Percentiles rank a stretch among this genome's conserved stretches.
phyloP scores from a whole-genome alignment of 1,284 basidiomycete species.

The Leccinum insigne region DNA sequence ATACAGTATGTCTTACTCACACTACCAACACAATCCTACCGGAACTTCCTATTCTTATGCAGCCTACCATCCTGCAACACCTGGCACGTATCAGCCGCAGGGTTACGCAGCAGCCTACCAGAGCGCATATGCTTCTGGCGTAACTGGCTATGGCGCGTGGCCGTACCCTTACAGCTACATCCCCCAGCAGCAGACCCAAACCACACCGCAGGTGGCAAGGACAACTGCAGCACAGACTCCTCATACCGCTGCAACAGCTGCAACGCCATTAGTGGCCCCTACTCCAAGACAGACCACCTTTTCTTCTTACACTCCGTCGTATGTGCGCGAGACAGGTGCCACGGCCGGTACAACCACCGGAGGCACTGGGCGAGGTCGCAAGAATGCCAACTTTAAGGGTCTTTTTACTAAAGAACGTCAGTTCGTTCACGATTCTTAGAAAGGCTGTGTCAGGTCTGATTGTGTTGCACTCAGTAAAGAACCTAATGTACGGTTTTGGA shows the following conservation, averaged over 20 bases:
- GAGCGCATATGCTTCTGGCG: conserved; percentile 40
- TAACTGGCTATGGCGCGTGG: conserved; percentile 58
- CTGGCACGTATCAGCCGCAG: conserved; percentile 35
- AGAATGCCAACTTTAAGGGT: conserved; percentile 66
- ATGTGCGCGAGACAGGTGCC: conserved; percentile 50
- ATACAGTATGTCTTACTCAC: conserved; percentile 34
- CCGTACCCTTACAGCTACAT: conserved; percentile 59
- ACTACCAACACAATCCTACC: conserved; percentile 39
- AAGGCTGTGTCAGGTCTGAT: conserved; percentile 8
- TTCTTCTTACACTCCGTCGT: conserved; percentile 55
- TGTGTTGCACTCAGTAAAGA: conserved; percentile 59
- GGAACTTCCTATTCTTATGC: conserved; percentile 56
- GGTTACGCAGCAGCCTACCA: conserved; percentile 50
- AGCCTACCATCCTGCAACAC: conserved; percentile 43
- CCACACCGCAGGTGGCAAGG: conserved; percentile 35
- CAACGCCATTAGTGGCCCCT: conserved; percentile 18
- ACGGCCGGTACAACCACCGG: conserved; percentile 37
- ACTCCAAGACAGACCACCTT: conserved; percentile 39
- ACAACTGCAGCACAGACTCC: conserved; percentile 36
- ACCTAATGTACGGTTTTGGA: conserved; percentile 95
- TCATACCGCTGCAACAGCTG: conserved; percentile 21
- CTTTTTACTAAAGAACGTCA: conserved; percentile 77
- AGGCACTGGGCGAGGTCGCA: conserved; percentile 48
- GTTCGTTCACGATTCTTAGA: conserved; percentile 30
- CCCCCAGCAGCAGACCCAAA: conserved; percentile 40